Percentiles rank a stretch among this genome's conserved stretches.
phyloP scores from a whole-genome alignment of 1,139 yeast species.

The Magnusiomyces suaveolens region DNA sequence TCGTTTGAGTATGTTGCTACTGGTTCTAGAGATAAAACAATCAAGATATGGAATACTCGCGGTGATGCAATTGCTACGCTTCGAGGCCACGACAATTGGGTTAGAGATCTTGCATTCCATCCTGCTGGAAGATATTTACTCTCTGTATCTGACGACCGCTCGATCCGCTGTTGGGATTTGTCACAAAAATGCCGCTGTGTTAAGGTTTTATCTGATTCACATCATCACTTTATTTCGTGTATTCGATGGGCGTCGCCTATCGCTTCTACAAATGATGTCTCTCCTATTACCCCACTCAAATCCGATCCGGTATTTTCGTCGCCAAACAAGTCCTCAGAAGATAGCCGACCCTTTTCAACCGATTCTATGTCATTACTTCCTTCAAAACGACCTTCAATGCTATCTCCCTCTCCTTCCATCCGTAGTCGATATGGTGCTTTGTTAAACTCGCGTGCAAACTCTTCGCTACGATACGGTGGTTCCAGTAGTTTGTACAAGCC shows the following conservation, averaged over 20 bases:
- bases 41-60: constrained; percentile 70
- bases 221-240: constrained; percentile 63
- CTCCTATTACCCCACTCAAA: background rate
- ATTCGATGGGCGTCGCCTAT: constrained; percentile 47
- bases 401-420: background rate
- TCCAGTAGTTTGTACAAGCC: background rate
- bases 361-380: background rate
- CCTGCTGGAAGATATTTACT: constrained; percentile 66
- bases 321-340: constrained; percentile 3
- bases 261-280: constrained; percentile 16
- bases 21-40: constrained; percentile 70
- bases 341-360: constrained; percentile 1
- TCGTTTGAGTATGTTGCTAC: constrained; percentile 45
- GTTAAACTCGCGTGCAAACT: background rate
- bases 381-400: background rate
- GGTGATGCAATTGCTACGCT: constrained; percentile 50
- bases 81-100: constrained; percentile 83
- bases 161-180: constrained; percentile 74
- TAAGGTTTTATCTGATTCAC: constrained; percentile 46
- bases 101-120: constrained; percentile 57
- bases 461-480: background rate
- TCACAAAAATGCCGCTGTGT: constrained; percentile 44
- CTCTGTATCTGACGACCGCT: constrained; percentile 73
- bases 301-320: background rate
- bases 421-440: background rate